Conservation (phyloP, 129 eudicot genomes). For the Tagetes patula region DNA sequence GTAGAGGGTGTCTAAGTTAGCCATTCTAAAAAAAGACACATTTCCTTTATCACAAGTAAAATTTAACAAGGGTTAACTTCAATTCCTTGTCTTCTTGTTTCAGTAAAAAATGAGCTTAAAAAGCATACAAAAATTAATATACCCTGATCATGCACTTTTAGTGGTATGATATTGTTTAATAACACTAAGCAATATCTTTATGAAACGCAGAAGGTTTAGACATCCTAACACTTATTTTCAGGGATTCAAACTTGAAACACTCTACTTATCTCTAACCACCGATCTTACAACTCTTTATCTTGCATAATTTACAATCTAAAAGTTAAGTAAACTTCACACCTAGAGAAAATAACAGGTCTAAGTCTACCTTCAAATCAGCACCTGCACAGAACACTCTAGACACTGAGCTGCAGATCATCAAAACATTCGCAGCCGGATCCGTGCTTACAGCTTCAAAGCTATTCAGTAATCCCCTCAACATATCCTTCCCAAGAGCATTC, state of each 20-base stretch:
- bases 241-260: not conserved
- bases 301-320: not conserved
- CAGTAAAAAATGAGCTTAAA: not conserved
- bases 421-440: conserved; percentile 66
- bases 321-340: not conserved
- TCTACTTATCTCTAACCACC: not conserved
- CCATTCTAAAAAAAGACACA: no score
- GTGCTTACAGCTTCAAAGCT: conserved; percentile 58
- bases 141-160: not conserved
- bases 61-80: conserved; percentile 2
- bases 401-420: conserved; percentile 90
- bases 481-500: conserved; percentile 90
- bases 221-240: not conserved
- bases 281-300: not conserved
- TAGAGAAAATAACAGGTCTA: not conserved
- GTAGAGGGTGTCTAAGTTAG: no score
- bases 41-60: not conserved
- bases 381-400: conserved; percentile 96
- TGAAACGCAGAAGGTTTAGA: not conserved
- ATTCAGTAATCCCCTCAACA: conserved; percentile 64
- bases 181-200: not conserved
- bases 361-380: conserved; percentile 93
- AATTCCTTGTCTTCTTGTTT: not conserved
- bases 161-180: conserved; percentile 6
- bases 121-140: not conserved